Conservation (phyloP, 1,284 basidiomycete species). For the Ustilago curta region DNA sequence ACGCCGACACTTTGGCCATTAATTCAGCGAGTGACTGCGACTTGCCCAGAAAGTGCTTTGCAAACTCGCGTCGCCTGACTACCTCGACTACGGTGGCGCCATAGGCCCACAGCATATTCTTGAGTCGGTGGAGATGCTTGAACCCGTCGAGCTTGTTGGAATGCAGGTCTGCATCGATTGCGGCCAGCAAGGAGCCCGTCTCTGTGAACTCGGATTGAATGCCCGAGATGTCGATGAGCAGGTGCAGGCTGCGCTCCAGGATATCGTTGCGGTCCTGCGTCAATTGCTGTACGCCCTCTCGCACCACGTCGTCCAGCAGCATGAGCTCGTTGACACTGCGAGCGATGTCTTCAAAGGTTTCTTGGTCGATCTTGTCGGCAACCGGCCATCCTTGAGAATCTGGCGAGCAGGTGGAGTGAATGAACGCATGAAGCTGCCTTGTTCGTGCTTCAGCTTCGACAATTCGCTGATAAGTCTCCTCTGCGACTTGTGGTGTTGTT, state of each 20-base stretch:
- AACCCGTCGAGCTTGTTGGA: slow-evolving; percentile 76
- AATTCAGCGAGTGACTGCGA: slow-evolving; percentile 65
- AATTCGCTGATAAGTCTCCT: slow-evolving; percentile 56
- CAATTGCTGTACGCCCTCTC: slow-evolving; percentile 56
- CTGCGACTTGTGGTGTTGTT: slow-evolving; percentile 50
- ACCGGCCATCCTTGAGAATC: slow-evolving; percentile 63
- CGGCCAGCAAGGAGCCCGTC: slow-evolving; percentile 50
- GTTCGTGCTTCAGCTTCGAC: slow-evolving; percentile 41
- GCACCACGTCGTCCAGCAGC: slow-evolving; percentile 54
- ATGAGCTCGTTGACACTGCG: slow-evolving; percentile 52
- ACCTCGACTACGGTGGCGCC: slow-evolving; percentile 91
- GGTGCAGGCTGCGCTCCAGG: slow-evolving; percentile 56
- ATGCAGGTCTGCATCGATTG: slow-evolving; percentile 56
- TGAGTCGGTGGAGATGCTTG: slow-evolving; percentile 86
- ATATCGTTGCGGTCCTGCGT: slow-evolving; percentile 67
- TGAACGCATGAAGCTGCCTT: slow-evolving; percentile 36
- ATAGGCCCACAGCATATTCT: slow-evolving; percentile 91
- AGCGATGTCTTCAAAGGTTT: slow-evolving; percentile 45
- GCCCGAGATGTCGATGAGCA: slow-evolving; percentile 65
- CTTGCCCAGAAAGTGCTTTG: slow-evolving; percentile 54
- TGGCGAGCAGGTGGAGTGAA: slow-evolving; percentile 52
- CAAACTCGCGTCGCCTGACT: slow-evolving; percentile 86
- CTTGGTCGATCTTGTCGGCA: slow-evolving; percentile 50
- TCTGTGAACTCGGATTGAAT: slow-evolving; percentile 67
- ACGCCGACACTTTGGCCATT: slow-evolving; percentile 62